These are phyloP conservation scores for Brassica cretica DNA, from an alignment of 345 rosid species.

Conservation along the genomic window DNA sequence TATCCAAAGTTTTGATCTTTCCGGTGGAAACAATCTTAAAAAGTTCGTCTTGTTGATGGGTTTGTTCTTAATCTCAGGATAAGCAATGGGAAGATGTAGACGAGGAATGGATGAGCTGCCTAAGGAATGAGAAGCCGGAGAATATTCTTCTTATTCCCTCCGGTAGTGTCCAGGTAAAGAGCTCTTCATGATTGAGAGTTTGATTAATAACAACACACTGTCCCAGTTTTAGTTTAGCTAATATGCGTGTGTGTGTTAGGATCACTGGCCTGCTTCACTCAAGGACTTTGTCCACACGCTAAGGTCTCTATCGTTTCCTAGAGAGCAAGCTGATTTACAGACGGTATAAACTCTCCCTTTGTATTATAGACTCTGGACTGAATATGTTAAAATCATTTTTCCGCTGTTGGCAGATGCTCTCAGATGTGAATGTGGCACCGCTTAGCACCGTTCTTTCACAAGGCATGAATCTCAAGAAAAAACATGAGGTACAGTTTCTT, in stretches of 20 bases:
- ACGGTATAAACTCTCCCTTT: constrained; percentile 33
- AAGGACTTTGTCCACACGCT: constrained; percentile 58
- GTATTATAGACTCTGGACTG: neutral
- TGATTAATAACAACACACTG: neutral
- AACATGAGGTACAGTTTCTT: constrained; percentile 67
- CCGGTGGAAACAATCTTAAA: neutral
- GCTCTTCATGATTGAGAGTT: constrained; percentile 2
- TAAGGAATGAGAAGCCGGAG: constrained; percentile 56
- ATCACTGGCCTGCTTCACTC: constrained; percentile 85
- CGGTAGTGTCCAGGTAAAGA: constrained; percentile 60
- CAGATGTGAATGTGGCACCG: constrained; percentile 48
- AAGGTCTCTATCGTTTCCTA: constrained; percentile 67
- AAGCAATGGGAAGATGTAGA: constrained; percentile 81
- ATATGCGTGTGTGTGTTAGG: constrained; percentile 41
- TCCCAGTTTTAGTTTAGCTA: neutral
- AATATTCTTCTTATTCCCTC: constrained; percentile 76
- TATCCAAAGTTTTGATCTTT: constrained; percentile 1
- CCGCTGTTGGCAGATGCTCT: constrained; percentile 50
- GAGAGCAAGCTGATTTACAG: constrained; percentile 60
- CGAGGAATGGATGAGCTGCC: constrained; percentile 72
- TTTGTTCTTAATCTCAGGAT: constrained; percentile 40
- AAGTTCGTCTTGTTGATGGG: neutral
- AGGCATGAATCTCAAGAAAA: constrained; percentile 91
- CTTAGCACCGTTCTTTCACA: constrained; percentile 71
- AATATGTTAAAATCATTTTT: neutral